Base-by-base conservation (phyloP, 139 green algal genomes). In the Chlorella sp. region DNA sequence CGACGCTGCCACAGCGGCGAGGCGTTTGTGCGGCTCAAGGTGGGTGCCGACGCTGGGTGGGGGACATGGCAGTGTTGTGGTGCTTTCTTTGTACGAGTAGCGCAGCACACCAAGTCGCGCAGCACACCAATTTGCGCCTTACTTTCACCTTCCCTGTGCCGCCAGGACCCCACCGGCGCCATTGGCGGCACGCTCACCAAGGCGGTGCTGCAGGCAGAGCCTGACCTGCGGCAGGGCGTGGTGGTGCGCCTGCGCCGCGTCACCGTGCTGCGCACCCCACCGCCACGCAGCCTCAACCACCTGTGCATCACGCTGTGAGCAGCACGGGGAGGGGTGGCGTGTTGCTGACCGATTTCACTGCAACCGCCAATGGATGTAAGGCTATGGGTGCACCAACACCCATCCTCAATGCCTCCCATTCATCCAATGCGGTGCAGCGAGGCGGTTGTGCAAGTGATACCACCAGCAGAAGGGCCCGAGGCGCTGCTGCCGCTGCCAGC, bases 21-120 rank as follows among this genome's bases (percentile, higher is more conserved):
- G 28, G 80, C 76, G 4, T 88, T 84, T 70, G 51, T 79, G 41
- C 80, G 80, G 44, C 63, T 88, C 34, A 84, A 85, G 76, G 76
- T 82, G 32, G 5, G 76, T 34, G 25, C 28, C 41, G 32, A 51
- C 9, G 44, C 44, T 51, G 44, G 44, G 44, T 51, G 44, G 7
- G 6, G 44, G 44, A 9, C 44, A 16, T 51, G 6, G 44, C 44
- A n/a, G 16, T 34, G 25, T n/a, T 74, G 55, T 32, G n/a, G 15
- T 39, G 38, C 21, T 41, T 2, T 4, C 34, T 41, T 74, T 17
- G n/a, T n/a, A n/a, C n/a, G n/a, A n/a, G n/a, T n/a, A n/a, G n/a
- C n/a, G n/a, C n/a, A n/a, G n/a, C n/a, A n/a, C n/a, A n/a, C n/a
- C n/a, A n/a, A n/a, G n/a, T n/a, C n/a, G n/a, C n/a, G n/a, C n/a